These are phyloP conservation scores for Paragyromitra xinjiangensis DNA, from an alignment of 495 filamentous ascomycete species.

Conservation along the genomic window DNA sequence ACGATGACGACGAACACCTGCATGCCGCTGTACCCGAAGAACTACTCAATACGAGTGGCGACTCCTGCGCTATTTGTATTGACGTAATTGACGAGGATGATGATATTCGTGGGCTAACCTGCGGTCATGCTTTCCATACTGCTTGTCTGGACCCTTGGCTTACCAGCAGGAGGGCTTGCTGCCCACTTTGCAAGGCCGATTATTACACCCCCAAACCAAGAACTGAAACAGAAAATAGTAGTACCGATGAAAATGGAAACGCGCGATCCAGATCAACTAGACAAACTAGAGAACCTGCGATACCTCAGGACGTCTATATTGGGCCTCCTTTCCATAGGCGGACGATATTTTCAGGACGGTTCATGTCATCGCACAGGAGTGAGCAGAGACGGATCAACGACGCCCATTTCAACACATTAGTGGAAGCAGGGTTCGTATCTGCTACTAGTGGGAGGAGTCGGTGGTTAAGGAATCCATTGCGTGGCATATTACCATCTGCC, in stretches of 20 bases:
- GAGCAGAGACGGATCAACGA: conserved; percentile 9
- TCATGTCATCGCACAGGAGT: conserved; percentile 30
- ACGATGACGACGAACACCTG: conserved; percentile 87
- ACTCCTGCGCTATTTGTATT: conserved; percentile 96
- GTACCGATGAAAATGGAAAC: conserved; percentile 20
- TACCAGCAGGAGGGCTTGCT: conserved; percentile 89
- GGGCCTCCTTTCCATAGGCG: conserved; percentile 38
- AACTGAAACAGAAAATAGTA: conserved; percentile 62
- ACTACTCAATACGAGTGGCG: conserved; percentile 83
- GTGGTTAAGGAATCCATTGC: conserved; percentile 48
- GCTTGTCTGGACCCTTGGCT: conserved; percentile 96
- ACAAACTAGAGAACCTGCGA: conserved; percentile 34
- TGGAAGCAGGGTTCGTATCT: conserved; percentile 14
- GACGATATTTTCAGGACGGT: conserved; percentile 45
- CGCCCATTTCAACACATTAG: conserved; percentile 12
- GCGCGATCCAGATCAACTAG: conserved; percentile 28
- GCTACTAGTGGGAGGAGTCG: conserved; percentile 16
- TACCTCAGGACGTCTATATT: conserved; percentile 31
- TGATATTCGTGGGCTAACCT: conserved; percentile 90
- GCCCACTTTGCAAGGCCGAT: conserved; percentile 95
- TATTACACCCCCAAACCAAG: conserved; percentile 93
- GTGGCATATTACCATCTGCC: conserved; percentile 23
- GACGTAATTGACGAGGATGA: conserved; percentile 94
- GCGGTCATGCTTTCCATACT: conserved; percentile 95
- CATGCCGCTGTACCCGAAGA: conserved; percentile 82